Base-by-base conservation (phyloP, 1,284 basidiomycete species). In the Ganoderma resinaceum region DNA sequence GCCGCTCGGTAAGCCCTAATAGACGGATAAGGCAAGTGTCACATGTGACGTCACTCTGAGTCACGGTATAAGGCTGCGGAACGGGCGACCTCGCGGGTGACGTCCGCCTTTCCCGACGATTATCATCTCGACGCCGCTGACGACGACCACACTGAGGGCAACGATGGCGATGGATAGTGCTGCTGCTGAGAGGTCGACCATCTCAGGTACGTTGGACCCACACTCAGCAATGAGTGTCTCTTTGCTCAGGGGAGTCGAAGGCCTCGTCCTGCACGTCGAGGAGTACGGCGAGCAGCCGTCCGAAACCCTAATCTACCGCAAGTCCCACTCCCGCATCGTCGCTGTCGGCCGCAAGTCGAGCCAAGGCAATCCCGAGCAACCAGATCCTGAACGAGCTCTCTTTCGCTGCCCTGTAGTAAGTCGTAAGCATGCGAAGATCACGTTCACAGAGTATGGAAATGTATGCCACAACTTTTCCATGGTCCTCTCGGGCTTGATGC, bases 331-430 rank as follows among this genome's bases (percentile, higher is more conserved):
- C 29, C 79, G 79, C 35, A 83, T 85, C 46, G 79, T 90, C n/a
- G 80, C 84, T 61, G 86, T 91, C 70, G 89, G 89, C 29, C 86
- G 89, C 61, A 85, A 84, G 52, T 77, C 80, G 0, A 68, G 73
- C 35, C 68, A 66, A 49, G 72, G 71, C n/a, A 63, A 62, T 26
- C 37, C 62, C 61, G 78, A 82, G 66, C 68, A 82, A 66, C 68
- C 76, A 57, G 77, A 78, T 63, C 69, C 75, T 68, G 78, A 79
- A 69, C 80, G 78, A 55, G 87, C 87, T 7, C 82, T 85, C 77
- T 90, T 90, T 73, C 80, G 84, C 63, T 91, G 89, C 73, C 86
- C 89, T 14, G 89, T 91, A 40, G 87, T 91, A 71, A 90, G 88
- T 77, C 82, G 89, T 57, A 84, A 81, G 71, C 89, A 91, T 82